Evolutionary conservation across 73 alveolate species (phyloP).

Genomic region (Paramecium sexaurelia): DNA sequence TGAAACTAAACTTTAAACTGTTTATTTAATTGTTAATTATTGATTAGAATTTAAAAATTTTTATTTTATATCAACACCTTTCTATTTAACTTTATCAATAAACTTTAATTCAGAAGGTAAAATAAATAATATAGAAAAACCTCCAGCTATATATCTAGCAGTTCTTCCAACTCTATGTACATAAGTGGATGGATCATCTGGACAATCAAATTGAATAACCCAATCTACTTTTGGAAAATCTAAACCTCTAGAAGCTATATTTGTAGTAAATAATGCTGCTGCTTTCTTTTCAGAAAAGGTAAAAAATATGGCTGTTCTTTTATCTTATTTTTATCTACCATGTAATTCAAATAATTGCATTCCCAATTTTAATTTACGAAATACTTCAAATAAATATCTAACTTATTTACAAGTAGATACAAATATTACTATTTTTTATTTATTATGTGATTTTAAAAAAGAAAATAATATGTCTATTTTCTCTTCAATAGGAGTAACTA

Average conservation of each 20-base stretch:
- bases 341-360: slow-evolving; percentile 82
- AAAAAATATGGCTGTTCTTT: slow-evolving; percentile 91
- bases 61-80: slow-evolving; percentile 82
- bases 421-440: slow-evolving; percentile 86
- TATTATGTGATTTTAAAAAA: slow-evolving; percentile 89
- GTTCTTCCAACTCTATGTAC: slow-evolving; percentile 97
- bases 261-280: slow-evolving; percentile 81
- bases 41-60: slow-evolving; percentile 85
- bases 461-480: slow-evolving; percentile 92
- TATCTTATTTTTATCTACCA: slow-evolving; percentile 84
- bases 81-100: slow-evolving; percentile 75
- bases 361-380: slow-evolving; percentile 80
- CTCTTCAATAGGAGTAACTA: slow-evolving; percentile 82
- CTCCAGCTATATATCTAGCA: slow-evolving; percentile 96
- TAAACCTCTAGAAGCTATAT: slow-evolving; percentile 92
- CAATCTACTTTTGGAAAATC: slow-evolving; percentile 96
- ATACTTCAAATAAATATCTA: slow-evolving; percentile 84
- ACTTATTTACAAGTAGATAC: slow-evolving; percentile 91
- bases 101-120: slow-evolving; percentile 82
- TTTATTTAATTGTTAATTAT: slow-evolving; percentile 82
- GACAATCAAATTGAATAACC: slow-evolving; percentile 92
- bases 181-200: slow-evolving; percentile 86
- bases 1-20: slow-evolving; percentile 83
- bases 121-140: slow-evolving; percentile 89
- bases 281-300: slow-evolving; percentile 79